Conservation (phyloP, 2,329 filamentous ascomycete genomes). For the Diaporthe citri region DNA sequence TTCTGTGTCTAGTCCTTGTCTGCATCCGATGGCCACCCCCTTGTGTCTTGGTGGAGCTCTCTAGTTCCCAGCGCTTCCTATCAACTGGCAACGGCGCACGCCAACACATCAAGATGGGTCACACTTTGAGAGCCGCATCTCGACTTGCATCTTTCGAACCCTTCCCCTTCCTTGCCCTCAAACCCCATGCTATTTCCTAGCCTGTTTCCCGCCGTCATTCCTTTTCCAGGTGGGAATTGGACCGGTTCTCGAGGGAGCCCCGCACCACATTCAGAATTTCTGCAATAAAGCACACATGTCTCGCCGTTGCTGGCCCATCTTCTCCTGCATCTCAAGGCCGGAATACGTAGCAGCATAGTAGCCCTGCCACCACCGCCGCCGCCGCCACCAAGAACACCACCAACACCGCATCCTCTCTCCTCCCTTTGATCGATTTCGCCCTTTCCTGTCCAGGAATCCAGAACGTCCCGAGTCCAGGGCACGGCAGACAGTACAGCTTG, state of each 20-base stretch:
- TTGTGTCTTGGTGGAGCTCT: conserved; percentile 72
- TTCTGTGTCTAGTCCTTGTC: conserved; percentile 39
- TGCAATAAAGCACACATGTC: conserved; percentile 76
- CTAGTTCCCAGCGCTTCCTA: conserved; percentile 72
- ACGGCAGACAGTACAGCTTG: conserved; percentile 29
- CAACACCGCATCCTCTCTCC: conserved; percentile 47
- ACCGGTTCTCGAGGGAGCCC: conserved; percentile 49
- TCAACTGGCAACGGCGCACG: conserved; percentile 87
- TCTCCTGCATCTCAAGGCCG: conserved; percentile 61
- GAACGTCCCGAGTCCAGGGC: not conserved
- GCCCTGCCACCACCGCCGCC: conserved; percentile 57
- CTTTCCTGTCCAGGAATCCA: conserved; percentile 40
- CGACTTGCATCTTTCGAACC: conserved; percentile 70
- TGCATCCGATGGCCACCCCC: conserved; percentile 48
- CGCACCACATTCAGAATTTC: conserved; percentile 63
- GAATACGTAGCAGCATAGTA: conserved; percentile 58
- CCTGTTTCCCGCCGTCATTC: conserved; percentile 50
- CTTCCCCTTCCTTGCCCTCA: conserved; percentile 45
- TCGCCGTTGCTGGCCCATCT: conserved; percentile 67
- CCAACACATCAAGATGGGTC: conserved; percentile 89
- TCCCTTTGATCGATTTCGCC: conserved; percentile 34
- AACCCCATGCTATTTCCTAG: conserved; percentile 50
- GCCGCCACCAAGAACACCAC: conserved; percentile 48
- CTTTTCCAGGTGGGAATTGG: conserved; percentile 47
- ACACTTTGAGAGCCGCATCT: conserved; percentile 78